Percentiles rank a stretch among this genome's conserved stretches.
phyloP scores from a whole-genome alignment of 2,329 filamentous ascomycete genomes.

The Keithomyces neogunnii region DNA sequence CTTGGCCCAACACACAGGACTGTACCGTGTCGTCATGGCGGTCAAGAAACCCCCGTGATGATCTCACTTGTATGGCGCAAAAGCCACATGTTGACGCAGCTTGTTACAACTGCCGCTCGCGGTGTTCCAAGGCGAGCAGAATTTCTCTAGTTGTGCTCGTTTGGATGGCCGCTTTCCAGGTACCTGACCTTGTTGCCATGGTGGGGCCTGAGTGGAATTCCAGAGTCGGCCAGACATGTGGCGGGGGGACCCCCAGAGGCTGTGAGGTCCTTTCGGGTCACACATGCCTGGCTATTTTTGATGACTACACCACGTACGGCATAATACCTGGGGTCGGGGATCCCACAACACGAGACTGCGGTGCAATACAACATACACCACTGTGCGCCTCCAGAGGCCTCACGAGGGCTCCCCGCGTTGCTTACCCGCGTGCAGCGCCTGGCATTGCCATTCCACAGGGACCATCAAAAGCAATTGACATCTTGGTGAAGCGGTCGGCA shows the following conservation, averaged over 20 bases:
- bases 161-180: background rate
- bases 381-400: too few species aligned
- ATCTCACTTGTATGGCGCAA: background rate
- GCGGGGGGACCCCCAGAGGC: background rate
- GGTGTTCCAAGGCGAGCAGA: background rate
- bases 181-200: background rate
- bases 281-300: background rate
- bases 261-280: background rate
- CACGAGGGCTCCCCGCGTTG: too few species aligned
- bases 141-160: background rate
- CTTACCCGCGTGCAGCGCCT: too few species aligned
- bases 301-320: background rate
- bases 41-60: background rate
- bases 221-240: background rate
- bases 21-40: background rate
- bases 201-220: background rate
- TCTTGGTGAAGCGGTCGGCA: too few species aligned
- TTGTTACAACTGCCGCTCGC: background rate
- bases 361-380: too few species aligned
- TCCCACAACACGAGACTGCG: too few species aligned
- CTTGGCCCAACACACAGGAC: background rate
- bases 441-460: too few species aligned
- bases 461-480: too few species aligned
- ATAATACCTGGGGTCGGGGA: too few species aligned
- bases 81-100: background rate